phyloP scores from a whole-genome alignment of 495 filamentous ascomycete species.

The Neurospora sp. region DNA sequence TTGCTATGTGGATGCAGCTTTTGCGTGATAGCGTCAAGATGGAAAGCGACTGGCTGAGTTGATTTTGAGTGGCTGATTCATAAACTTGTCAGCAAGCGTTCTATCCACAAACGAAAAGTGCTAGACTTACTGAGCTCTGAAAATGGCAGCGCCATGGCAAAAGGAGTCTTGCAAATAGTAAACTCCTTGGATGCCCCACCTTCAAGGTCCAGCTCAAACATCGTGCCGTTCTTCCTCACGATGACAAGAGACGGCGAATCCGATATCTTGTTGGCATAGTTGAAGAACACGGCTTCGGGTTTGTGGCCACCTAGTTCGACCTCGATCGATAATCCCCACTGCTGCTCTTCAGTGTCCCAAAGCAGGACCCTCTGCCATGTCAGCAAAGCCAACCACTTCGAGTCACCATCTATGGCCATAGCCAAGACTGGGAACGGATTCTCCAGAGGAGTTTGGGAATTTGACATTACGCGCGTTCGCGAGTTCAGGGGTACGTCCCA shows the following conservation, averaged over 20 bases:
- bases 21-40: slow-evolving; percentile 32
- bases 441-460: slow-evolving; percentile 22
- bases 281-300: slow-evolving; percentile 51
- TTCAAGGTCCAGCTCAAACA: slow-evolving; percentile 39
- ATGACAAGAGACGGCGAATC: slow-evolving; percentile 38
- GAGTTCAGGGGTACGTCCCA: slow-evolving; percentile 44
- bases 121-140: slow-evolving; percentile 26
- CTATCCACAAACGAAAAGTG: not conserved
- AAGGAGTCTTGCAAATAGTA: slow-evolving; percentile 31
- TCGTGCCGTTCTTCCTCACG: slow-evolving; percentile 46
- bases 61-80: slow-evolving; percentile 4
- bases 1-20: slow-evolving; percentile 36
- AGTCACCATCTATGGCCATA: slow-evolving; percentile 47
- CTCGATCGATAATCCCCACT: slow-evolving; percentile 37
- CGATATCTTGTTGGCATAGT: slow-evolving; percentile 12
- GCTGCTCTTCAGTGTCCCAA: slow-evolving; percentile 45
- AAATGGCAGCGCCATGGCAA: slow-evolving; percentile 35
- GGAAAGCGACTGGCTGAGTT: slow-evolving; percentile 6
- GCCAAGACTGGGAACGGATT: slow-evolving; percentile 48
- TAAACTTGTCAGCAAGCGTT: not conserved
- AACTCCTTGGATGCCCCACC: slow-evolving; percentile 21
- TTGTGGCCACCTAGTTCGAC: slow-evolving; percentile 41
- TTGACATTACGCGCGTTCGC: slow-evolving; percentile 26
- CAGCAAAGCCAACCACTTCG: slow-evolving; percentile 53
- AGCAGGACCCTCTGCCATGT: slow-evolving; percentile 43